Evolutionary conservation across 305 asterid species (phyloP).

Genomic region (Fraxinus velutina): DNA sequence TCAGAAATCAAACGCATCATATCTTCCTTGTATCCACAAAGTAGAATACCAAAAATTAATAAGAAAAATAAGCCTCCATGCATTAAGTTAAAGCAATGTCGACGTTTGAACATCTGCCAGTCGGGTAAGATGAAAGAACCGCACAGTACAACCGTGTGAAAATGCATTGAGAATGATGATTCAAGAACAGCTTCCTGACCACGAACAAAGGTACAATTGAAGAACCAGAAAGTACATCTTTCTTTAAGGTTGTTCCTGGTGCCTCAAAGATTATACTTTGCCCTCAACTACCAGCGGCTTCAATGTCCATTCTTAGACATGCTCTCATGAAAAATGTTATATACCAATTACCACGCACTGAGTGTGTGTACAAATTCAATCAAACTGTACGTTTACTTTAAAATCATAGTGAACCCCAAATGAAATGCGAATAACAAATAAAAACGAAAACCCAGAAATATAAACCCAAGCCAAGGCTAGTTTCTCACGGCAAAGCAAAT

Average conservation of each 20-base stretch:
- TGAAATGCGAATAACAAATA: neutral
- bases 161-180: neutral
- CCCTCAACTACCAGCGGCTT: neutral
- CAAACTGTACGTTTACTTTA: neutral
- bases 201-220: slow-evolving; percentile 6
- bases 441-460: slow-evolving; percentile 17
- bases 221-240: neutral
- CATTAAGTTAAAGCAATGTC: neutral
- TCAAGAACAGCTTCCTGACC: slow-evolving; percentile 17
- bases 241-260: neutral
- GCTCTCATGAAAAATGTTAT: neutral
- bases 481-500: slow-evolving; percentile 3
- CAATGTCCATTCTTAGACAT: neutral
- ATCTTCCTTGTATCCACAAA: neutral
- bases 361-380: neutral
- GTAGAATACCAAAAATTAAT: neutral
- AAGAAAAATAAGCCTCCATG: neutral
- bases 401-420: slow-evolving; percentile 13
- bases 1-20: neutral
- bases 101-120: slow-evolving; percentile 5
- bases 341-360: neutral
- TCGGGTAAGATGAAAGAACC: slow-evolving; percentile 9
- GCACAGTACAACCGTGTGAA: neutral
- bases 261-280: neutral
- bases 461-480: slow-evolving; percentile 10